A percentile compares a stretch with the other conserved stretches of the same genome.
Conservation (phyloP, 441 rosid genomes). For the Mallotus repandus region DNA sequence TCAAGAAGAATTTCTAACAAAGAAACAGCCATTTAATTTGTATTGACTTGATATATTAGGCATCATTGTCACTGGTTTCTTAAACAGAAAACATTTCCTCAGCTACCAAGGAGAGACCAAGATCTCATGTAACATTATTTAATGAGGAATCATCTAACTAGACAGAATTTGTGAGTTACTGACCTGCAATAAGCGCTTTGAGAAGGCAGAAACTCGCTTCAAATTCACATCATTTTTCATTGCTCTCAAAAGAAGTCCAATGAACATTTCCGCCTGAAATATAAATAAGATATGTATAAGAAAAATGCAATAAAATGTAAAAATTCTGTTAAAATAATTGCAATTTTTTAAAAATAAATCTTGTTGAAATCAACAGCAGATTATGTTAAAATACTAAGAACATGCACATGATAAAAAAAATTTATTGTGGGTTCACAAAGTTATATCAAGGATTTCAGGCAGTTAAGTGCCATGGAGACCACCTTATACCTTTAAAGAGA, state of each 20-base stretch:
- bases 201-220: conserved; percentile 84
- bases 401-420: background rate
- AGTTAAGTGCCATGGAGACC: background rate
- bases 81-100: background rate
- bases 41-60: background rate
- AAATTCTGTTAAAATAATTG: background rate
- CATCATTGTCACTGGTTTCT: background rate
- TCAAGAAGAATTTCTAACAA: background rate
- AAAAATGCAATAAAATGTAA: conserved; percentile 2
- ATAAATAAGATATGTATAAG: background rate
- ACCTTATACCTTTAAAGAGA: background rate
- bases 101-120: background rate
- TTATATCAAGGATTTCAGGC: background rate
- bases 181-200: conserved; percentile 96
- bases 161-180: conserved; percentile 9
- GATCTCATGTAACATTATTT: background rate
- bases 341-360: background rate
- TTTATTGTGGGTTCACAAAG: background rate
- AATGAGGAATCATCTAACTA: background rate
- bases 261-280: conserved; percentile 88
- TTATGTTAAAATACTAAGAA: background rate
- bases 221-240: conserved; percentile 89
- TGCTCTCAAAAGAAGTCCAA: conserved; percentile 86
- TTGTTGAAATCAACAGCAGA: conserved; percentile 3
- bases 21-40: background rate